phyloP scores from a whole-genome alignment of 148 eudicot genomes.

The Chenopodium suecicum region DNA sequence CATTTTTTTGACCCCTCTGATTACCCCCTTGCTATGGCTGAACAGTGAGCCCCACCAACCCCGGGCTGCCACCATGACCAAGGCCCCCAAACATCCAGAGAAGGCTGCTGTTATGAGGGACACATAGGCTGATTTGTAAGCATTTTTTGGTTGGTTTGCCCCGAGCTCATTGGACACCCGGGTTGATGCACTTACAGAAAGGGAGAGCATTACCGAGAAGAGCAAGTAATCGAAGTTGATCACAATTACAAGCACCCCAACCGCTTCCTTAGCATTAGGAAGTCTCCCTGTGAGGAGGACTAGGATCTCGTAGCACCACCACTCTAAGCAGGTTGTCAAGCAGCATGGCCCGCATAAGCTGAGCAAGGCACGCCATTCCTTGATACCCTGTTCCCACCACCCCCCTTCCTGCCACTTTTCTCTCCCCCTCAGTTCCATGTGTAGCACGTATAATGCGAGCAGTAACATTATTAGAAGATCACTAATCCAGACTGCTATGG shows the following conservation, averaged over 20 bases:
- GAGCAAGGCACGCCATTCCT: conserved; percentile 55
- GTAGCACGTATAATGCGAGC: conserved; percentile 36
- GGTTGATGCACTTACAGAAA: conserved; percentile 69
- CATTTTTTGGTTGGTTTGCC: conserved; percentile 44
- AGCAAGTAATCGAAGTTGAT: conserved; percentile 78
- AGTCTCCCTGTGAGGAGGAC: conserved; percentile 64
- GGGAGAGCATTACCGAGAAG: conserved; percentile 68
- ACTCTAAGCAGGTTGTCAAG: conserved; percentile 79
- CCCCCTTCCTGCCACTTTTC: conserved; percentile 68
- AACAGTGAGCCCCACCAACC: conserved; percentile 62
- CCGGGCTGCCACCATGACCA: conserved; percentile 45
- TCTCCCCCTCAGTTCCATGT: conserved; percentile 43
- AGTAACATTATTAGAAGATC: conserved; percentile 45
- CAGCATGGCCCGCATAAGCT: conserved; percentile 66
- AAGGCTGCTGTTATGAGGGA: conserved; percentile 42
- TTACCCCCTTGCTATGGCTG: conserved; percentile 50
- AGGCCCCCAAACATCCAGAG: conserved; percentile 44
- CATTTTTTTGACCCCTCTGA: conserved; percentile 53
- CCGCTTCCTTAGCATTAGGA: conserved; percentile 50
- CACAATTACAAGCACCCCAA: conserved; percentile 72
- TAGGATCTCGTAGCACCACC: conserved; percentile 89
- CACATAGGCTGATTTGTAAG: conserved; percentile 50
- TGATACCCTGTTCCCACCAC: conserved; percentile 63
- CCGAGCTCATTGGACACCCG: conserved; percentile 81
- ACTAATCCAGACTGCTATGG: conserved; percentile 71